Base-by-base conservation (phyloP, 2,329 filamentous ascomycete species). In the Penicillium glabrum region DNA sequence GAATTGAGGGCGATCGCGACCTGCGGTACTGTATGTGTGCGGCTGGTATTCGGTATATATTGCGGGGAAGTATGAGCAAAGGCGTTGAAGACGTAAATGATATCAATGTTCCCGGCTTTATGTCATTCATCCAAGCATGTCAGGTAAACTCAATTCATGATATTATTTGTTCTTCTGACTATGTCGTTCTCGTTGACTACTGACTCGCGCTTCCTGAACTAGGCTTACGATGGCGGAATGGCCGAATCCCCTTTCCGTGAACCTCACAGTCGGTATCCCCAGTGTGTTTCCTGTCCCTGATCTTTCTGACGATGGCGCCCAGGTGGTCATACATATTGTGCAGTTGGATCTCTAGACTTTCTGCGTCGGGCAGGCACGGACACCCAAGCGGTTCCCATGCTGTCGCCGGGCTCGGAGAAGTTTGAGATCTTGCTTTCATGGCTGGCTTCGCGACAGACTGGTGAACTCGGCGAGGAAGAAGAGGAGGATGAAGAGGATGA, bases 321-420 rank as follows among this genome's bases (percentile, higher is more conserved):
- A 92, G 90, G 91, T 64, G 95, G 95, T 21, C 93, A 96, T 72
- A 92, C 91, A 10, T 97, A 93, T 78, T 97, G 92, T 73, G 92
- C 89, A 8, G 83, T 97, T 53, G 87, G 86, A 11, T 89, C 91
- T 5, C 79, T 98, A 5, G 84, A 86, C 2, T 84, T 97, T 49
- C 80, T 97, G n/a, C 84, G 86, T 58, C 84, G 86, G 11, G 80
- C 89, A 1, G 75, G 79, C 1, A 71, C 77, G 53, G 68, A 69
- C 24, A 59, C 55, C 31, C 61, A 54, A 55, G 46, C 52, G n/a
- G 60, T 53, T 19, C 61, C 45, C 51, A 58, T 70, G 45, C 61
- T 71, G 49, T 65, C 61, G 37, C 70, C 65, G n/a, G 66, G 66
- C 14, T 69, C 67, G 24, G 37, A 39, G 27, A 63, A 71, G 59